A percentile compares a stretch with the other conserved stretches of the same genome.
phyloP scores from a whole-genome alignment of 73 alveolate species.

The Halteria grandinella region DNA sequence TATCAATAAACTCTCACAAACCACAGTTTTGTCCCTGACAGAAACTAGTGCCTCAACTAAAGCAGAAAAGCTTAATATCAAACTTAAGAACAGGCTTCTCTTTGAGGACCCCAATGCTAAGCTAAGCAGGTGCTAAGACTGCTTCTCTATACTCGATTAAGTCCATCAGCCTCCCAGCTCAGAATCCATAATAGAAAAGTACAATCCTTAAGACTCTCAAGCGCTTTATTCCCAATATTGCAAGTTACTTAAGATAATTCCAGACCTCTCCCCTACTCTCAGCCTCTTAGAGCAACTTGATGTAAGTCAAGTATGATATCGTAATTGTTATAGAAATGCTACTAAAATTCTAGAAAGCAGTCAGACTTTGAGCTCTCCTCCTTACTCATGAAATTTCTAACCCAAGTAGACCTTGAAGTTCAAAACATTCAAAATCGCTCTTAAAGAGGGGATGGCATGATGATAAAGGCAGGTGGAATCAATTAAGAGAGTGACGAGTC shows the following conservation, averaged over 20 bases:
- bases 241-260: background rate
- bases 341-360: conserved; percentile 28
- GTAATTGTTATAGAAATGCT: background rate
- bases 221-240: conserved; percentile 18
- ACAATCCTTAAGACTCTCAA: conserved; percentile 58
- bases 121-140: conserved; percentile 21
- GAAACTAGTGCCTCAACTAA: too few species aligned
- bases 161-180: conserved; percentile 37
- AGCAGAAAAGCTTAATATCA: conserved; percentile 11
- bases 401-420: conserved; percentile 20
- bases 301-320: background rate
- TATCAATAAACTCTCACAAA: too few species aligned
- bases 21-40: too few species aligned
- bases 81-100: conserved; percentile 39
- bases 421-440: background rate
- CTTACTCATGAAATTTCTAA: conserved; percentile 18
- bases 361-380: conserved; percentile 23
- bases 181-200: conserved; percentile 22
- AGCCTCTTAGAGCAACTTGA: conserved; percentile 24
- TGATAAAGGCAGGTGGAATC: too few species aligned
- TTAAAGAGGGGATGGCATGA: too few species aligned
- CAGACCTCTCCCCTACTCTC: conserved; percentile 17
- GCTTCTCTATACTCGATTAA: conserved; percentile 13
- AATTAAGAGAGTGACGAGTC: background rate
- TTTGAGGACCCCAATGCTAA: conserved; percentile 31